Conservation (phyloP, 495 filamentous ascomycete species). For the Aspergillus sparsus region DNA sequence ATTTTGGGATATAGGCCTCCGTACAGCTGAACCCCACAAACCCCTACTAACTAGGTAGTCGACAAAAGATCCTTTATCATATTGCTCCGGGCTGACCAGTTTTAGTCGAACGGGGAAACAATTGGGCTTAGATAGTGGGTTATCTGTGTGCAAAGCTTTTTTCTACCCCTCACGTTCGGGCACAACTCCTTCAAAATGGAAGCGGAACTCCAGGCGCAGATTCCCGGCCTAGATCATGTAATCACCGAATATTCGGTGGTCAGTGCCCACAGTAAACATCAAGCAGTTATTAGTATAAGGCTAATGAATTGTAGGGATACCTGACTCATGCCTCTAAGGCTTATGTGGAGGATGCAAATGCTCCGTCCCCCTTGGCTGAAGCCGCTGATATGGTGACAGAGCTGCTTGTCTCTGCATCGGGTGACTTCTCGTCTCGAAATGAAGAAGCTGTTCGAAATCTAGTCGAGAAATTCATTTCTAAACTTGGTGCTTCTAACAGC, state of each 20-base stretch:
- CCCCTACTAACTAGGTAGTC: too few relatives aligned
- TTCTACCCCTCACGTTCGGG: too few relatives aligned
- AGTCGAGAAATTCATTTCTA: slow-evolving; percentile 87
- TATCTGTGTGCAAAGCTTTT: too few relatives aligned
- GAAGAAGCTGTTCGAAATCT: slow-evolving; percentile 75
- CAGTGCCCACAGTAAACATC: slow-evolving; percentile 26
- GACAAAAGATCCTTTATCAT: too few relatives aligned
- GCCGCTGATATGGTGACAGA: slow-evolving; percentile 81
- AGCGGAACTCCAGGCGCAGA: slow-evolving; percentile 79
- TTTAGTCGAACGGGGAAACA: too few relatives aligned
- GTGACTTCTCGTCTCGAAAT: slow-evolving; percentile 68
- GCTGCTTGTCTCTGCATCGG: slow-evolving; percentile 87
- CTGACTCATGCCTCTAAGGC: slow-evolving; percentile 86
- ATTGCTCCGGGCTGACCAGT: too few relatives aligned
- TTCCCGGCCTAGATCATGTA: slow-evolving; percentile 87
- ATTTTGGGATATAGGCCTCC: too few relatives aligned
- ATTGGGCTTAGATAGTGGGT: too few relatives aligned
- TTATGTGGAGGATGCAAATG: slow-evolving; percentile 70
- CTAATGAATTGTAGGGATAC: slow-evolving; percentile 61
- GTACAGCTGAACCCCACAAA: too few relatives aligned
- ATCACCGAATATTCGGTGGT: slow-evolving; percentile 87
- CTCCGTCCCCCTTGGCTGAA: slow-evolving; percentile 74
- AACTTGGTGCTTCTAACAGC: slow-evolving; percentile 73
- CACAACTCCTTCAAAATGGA: slow-evolving; percentile 62
- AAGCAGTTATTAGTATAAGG: slow-evolving; percentile 13